Base-by-base conservation (phyloP, 495 filamentous ascomycete species). In the Cudoniella acicularis region DNA sequence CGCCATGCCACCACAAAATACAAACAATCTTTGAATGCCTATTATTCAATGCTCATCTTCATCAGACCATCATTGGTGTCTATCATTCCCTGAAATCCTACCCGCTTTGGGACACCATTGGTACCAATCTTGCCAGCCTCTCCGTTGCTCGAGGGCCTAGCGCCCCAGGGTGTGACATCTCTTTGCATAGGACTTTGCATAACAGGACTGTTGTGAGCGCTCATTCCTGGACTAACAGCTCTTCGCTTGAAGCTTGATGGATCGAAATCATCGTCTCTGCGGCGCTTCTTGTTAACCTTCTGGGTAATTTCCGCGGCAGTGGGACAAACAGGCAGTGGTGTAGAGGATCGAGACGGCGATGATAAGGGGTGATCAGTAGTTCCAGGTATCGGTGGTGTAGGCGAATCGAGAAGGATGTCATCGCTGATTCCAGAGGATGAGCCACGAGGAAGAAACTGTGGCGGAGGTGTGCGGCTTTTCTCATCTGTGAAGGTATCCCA, bases 11-110 rank as follows among this genome's bases (percentile, higher is more conserved):
- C 43, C 43, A 47, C 13, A 6, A 47, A 47, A 8, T 17, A 21
- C 43, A 8, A 6, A 47, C 20, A 47, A 47, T 8, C 17, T 47
- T n/a, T 21, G 30, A 13, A 36, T 13, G 6, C 30, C 43, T n/a
- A 46, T 65, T 43, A 88, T 65, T 96, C 92, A 67, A 96, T 93
- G 69, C 90, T 96, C 91, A 98, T 93, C 66, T 94, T 91, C 89
- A 96, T 97, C 62, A 98, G 78, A 20, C 92, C 90, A 74, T 98
- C 94, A 66, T 91, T 89, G 2, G 95, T 94, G 74, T 98, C 95
- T 49, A 79, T 90, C 91, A 98, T 96, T 0, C 94, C 94, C 70
- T 98, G 94, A 53, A 95, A 80, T 20, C 95, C 96, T 24, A 98
- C 78, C 53, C 93, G 79, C 60, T 67, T 72, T 56, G 64, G 61